Evolutionary conservation across 2,329 filamentous ascomycete genomes (phyloP).

Genomic region (Volutella citrinella): DNA sequence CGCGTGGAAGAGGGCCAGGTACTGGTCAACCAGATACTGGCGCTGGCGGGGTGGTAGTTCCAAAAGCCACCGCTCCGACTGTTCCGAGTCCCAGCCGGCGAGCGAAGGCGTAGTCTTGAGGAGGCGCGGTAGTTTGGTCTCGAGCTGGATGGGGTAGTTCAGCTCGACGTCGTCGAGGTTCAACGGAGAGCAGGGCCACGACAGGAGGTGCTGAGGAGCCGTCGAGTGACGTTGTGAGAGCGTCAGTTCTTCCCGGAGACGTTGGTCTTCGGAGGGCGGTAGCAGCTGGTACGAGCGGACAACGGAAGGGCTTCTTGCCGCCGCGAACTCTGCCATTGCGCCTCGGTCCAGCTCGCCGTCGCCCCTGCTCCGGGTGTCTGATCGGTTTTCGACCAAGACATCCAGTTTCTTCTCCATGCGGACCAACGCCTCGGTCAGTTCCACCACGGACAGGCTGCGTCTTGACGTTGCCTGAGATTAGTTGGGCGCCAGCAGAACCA

Average conservation of each 20-base stretch:
- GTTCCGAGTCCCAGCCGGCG: not conserved
- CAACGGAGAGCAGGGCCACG: conserved; percentile 12
- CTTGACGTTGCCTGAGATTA: not conserved
- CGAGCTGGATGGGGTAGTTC: conserved; percentile 12
- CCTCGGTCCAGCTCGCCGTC: too few relatives aligned
- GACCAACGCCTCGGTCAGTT: conserved; percentile 6
- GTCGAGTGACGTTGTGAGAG: conserved; percentile 11
- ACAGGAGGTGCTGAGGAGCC: conserved; percentile 11
- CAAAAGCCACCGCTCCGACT: conserved; percentile 7
- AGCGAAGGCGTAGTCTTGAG: conserved; percentile 4
- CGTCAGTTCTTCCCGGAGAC: conserved; percentile 9
- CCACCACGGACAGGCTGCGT: conserved; percentile 6
- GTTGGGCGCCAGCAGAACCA: not conserved
- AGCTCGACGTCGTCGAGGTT: conserved; percentile 8
- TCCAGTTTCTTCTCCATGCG: conserved; percentile 15
- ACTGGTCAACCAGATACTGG: conserved; percentile 6
- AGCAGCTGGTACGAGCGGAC: too few relatives aligned
- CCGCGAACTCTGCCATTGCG: too few relatives aligned
- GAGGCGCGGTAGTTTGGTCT: conserved; percentile 8
- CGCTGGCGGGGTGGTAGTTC: conserved; percentile 9
- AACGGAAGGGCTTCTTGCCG: too few relatives aligned
- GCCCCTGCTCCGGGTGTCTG: too few relatives aligned
- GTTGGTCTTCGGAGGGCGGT: too few relatives aligned
- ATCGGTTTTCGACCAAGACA: not conserved
- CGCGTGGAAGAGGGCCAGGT: conserved; percentile 13